phyloP scores from a whole-genome alignment of 305 asterid genomes.

The Fraxinus nigra region DNA sequence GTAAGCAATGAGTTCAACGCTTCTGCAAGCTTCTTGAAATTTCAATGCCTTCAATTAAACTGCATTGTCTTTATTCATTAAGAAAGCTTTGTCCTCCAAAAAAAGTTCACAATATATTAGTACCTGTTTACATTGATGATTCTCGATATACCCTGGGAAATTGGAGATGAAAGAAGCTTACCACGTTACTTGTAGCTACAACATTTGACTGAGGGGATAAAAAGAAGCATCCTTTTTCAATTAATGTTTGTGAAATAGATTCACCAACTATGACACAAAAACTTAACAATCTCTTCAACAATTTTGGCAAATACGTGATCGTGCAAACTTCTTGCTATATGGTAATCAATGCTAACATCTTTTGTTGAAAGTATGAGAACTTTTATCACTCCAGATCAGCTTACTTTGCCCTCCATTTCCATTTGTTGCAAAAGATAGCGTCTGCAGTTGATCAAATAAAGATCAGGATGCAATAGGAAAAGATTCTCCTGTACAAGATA shows the following conservation, averaged over 20 bases:
- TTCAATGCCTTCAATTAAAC: not conserved
- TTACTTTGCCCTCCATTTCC: constrained; percentile 91
- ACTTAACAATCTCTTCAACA: constrained; percentile 5
- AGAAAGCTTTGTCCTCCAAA: not conserved
- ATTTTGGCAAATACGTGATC: constrained; percentile 7
- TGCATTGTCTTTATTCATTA: not conserved
- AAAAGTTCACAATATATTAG: constrained; percentile 4
- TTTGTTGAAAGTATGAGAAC: constrained; percentile 44
- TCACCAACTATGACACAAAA: constrained; percentile 16
- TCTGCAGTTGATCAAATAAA: constrained; percentile 54
- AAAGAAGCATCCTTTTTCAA: constrained; percentile 28
- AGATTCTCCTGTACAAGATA: constrained; percentile 13
- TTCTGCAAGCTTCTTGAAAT: not conserved
- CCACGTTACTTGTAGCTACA: constrained; percentile 22
- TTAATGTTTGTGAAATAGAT: constrained; percentile 25
- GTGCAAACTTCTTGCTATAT: constrained; percentile 25
- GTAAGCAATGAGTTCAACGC: not conserved
- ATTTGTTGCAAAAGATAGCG: constrained; percentile 62
- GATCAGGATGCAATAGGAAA: constrained; percentile 24
- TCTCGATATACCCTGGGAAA: constrained; percentile 3
- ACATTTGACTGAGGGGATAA: constrained; percentile 18
- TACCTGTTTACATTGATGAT: constrained; percentile 12
- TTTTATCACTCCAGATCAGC: constrained; percentile 72
- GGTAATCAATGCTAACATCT: constrained; percentile 43
- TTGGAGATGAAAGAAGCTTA: constrained; percentile 23